These are phyloP conservation scores for Colletotrichum salicis DNA, from an alignment of 2,329 filamentous ascomycete genomes.

Conservation along the genomic window DNA sequence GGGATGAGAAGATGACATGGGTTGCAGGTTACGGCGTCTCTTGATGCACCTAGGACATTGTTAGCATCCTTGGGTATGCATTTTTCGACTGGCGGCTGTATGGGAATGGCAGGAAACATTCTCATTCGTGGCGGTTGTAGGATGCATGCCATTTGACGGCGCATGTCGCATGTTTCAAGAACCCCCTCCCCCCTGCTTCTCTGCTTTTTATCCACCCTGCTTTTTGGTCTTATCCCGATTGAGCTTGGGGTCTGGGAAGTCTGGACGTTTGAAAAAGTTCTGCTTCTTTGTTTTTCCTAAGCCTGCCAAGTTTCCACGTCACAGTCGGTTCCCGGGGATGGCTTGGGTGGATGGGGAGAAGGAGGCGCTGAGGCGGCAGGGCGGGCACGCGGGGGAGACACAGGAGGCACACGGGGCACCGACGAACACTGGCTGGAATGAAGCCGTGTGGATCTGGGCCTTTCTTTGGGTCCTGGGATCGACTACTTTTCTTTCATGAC, in stretches of 20 bases:
- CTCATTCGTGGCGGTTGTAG: slow-evolving; percentile 31
- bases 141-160: slow-evolving; percentile 32
- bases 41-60: background rate
- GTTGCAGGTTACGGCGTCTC: background rate
- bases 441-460: background rate
- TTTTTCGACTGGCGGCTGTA: slow-evolving; percentile 17
- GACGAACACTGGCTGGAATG: background rate
- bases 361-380: background rate
- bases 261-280: background rate
- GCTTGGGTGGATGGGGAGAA: background rate
- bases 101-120: slow-evolving; percentile 19
- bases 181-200: background rate
- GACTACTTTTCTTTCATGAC: background rate
- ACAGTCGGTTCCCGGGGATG: slow-evolving; percentile 20
- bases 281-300: background rate
- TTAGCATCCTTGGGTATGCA: background rate
- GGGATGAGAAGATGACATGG: no score
- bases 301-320: slow-evolving; percentile 11
- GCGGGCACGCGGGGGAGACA: background rate
- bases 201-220: background rate
- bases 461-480: background rate
- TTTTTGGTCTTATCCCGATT: background rate
- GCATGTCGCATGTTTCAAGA: slow-evolving; percentile 34
- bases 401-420: background rate
- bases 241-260: background rate